A percentile compares a stretch with the other conserved stretches of the same genome.
Evolutionary conservation across 305 asterid species (phyloP).

Genomic region (Caryopteris hybrid): DNA sequence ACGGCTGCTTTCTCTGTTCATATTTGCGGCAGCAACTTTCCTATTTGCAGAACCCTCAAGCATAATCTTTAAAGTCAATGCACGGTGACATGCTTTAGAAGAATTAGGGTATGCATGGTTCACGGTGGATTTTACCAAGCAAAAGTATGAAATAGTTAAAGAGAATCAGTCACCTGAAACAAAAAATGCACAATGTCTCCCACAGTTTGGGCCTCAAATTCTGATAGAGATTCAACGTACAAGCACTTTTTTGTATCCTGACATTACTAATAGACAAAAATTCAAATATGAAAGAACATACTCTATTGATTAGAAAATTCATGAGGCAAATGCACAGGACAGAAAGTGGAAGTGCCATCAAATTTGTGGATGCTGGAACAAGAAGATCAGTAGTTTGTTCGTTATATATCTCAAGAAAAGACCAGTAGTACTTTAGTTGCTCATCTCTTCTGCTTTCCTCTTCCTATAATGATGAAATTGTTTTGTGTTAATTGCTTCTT

Average conservation of each 20-base stretch:
- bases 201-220: constrained; percentile 84
- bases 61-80: constrained; percentile 18
- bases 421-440: constrained; percentile 66
- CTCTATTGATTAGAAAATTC: neutral
- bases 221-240: constrained; percentile 88
- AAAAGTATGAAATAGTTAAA: neutral
- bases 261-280: constrained; percentile 53
- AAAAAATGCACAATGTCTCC: constrained; percentile 86
- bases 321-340: neutral
- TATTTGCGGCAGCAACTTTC: constrained; percentile 92
- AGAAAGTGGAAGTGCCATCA: constrained; percentile 54
- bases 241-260: constrained; percentile 90
- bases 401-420: constrained; percentile 91
- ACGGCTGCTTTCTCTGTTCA: constrained; percentile 99
- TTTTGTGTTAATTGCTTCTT: constrained; percentile 5
- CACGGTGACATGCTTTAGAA: constrained; percentile 4
- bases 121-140: neutral
- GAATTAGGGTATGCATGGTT: constrained; percentile 1
- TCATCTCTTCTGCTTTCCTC: constrained; percentile 91
- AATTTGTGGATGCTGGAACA: constrained; percentile 91
- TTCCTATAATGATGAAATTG: constrained; percentile 49
- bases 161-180: constrained; percentile 56
- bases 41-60: constrained; percentile 85
- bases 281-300: constrained; percentile 12
- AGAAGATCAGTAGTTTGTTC: constrained; percentile 96